Base-by-base conservation (phyloP, 176 grass and related monocot genomes). In the Oryza nivara region DNA sequence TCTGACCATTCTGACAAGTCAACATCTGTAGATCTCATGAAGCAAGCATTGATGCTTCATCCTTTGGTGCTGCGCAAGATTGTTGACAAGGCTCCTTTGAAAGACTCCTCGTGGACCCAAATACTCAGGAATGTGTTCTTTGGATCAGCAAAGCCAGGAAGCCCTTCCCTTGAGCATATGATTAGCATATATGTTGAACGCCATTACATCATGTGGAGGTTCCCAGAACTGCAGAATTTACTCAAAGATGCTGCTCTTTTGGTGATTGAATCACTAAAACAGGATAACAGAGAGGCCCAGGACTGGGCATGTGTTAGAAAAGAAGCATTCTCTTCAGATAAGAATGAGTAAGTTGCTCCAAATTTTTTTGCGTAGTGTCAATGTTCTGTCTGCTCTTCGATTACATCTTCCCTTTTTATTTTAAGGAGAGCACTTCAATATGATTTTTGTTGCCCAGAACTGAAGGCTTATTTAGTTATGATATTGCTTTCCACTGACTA, bases 1-100 rank as follows among this genome's bases (percentile, higher is more conserved):
- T 70, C 77, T 71, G 73, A 80, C 74, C 56, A 79, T 60, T 64
- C 73, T 77, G 88, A 96, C 47, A 96, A 96, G 63, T 85, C 86
- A 54, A 88, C 91, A 76, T 89, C 93, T 73, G 63, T 86, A 85
- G 96, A 99, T 77, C 91, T 99, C 28, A 91, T 99, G 96, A 96
- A 96, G 81, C 96, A 99, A 88, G 93, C 96, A 40, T 81, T 98
- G 77, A 98, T 98, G 93, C 91, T 98, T 89, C 96, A 98, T 73
- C 96, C 96, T 79, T 67, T 85, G 41, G 93, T 98, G 75, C 87
- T 96, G 72, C 51, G 63, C 28, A 96, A 94, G 86, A 86, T 96
- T 83, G 93, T 98, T 82, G 87, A 87, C 35, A 98, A 96, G 89
- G 91, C 91, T 83, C 93, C 96, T 87, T 73, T 98, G 69, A 98